Evolutionary conservation across 208 protist species (phyloP), one percentile per base, ranked within the genome.

Genomic region (Phytomonas sp.): DNA sequence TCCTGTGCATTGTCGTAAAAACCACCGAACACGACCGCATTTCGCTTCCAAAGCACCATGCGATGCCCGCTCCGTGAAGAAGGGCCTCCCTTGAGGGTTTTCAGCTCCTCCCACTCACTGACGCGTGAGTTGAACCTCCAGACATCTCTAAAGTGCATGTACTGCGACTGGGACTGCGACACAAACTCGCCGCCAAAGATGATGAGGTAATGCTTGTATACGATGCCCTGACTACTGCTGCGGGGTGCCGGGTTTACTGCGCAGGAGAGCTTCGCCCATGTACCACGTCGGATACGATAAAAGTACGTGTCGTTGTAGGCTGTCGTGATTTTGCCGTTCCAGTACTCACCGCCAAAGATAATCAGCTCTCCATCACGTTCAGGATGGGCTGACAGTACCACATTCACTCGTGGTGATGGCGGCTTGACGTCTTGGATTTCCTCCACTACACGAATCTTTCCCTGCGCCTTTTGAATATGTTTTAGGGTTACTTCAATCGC

Each of bases 151-250:
- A 96, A 96, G 81, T 97, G 94, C 37, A 94, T 73, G 66, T 93
- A 96, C 82, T 96, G 89, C 40, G 85, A 94, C 76, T 96, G 91
- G n/a, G 91, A 89, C 74, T 94, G 91, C 8, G 94, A 96, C 2
- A 94, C 88, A 72, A 96, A 97, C 78, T 97, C 91, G 34, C 94
- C 94, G 66, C 93, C 93, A 66, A 85, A 95, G 17, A 96, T 68
- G 67, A 95, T 75, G 20, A 95, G 26, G 73, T 84, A 95, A 51
- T 94, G 78, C 75, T 95, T 95, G 78, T 96, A 95, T 9, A 85
- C 71, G 17, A 96, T 62, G 5, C 79, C 88, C 71, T 96, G 91
- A 37, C 80, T 87, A 77, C 91, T 96, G 72, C 88, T 94, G 31
- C 91, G 81, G 5, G 91, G 88, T 0, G 84, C 70, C 0, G 91